These are phyloP conservation scores for Emmonsia crescens DNA, from an alignment of 2,329 filamentous ascomycete genomes.

Conservation along the genomic window DNA sequence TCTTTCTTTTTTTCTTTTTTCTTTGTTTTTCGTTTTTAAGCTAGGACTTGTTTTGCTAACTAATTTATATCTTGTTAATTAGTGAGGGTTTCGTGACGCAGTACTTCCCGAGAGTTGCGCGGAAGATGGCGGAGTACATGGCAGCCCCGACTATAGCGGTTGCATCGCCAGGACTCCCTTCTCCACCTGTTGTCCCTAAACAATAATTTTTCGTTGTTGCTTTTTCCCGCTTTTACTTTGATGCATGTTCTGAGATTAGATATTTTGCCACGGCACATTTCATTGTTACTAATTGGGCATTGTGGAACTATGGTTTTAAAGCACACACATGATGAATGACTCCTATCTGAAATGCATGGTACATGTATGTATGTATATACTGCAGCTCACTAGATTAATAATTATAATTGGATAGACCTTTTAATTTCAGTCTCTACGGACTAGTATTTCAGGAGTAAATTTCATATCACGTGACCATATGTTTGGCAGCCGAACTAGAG, in stretches of 20 bases:
- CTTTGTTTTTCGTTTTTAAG: not conserved
- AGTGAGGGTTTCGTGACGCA: slow-evolving; percentile 67
- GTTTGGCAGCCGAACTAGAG: too few relatives aligned
- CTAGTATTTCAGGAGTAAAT: too few relatives aligned
- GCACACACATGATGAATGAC: not conserved
- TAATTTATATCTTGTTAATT: not conserved
- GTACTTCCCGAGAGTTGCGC: slow-evolving; percentile 62
- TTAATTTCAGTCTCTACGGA: not conserved
- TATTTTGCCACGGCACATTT: not conserved
- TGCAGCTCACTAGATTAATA: not conserved
- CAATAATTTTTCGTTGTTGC: not conserved
- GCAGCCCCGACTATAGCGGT: not conserved
- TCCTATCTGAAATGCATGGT: not conserved
- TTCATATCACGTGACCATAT: too few relatives aligned
- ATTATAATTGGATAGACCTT: not conserved
- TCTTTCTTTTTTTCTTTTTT: not conserved
- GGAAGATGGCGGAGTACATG: slow-evolving; percentile 33
- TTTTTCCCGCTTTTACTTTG: not conserved
- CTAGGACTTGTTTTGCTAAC: not conserved
- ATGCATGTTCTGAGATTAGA: not conserved
- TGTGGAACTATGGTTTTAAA: not conserved
- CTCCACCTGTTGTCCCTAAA: not conserved
- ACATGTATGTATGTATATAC: not conserved
- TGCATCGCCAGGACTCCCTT: not conserved
- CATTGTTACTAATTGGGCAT: not conserved